These are phyloP conservation scores for Coniochaeta prunicola DNA, from an alignment of 2,329 filamentous ascomycete species.

Conservation along the genomic window DNA sequence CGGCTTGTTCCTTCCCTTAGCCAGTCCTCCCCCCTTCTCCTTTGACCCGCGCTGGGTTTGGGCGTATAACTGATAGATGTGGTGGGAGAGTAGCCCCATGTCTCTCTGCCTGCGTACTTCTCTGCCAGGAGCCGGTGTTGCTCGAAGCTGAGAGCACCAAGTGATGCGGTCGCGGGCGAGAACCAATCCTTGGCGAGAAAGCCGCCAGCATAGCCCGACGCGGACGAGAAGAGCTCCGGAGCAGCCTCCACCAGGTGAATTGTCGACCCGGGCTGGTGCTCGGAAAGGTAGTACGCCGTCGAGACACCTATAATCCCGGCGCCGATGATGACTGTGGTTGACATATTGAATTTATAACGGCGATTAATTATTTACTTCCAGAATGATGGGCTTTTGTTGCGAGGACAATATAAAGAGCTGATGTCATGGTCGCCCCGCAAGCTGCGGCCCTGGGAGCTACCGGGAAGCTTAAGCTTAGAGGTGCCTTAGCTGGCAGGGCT, in stretches of 20 bases:
- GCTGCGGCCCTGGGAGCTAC: neutral
- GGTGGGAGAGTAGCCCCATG: slow-evolving; percentile 44
- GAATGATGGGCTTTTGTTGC: neutral
- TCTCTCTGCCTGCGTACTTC: slow-evolving; percentile 45
- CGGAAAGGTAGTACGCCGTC: slow-evolving; percentile 65
- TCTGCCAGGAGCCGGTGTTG: slow-evolving; percentile 60
- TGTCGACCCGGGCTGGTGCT: slow-evolving; percentile 30
- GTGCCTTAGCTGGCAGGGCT: no score
- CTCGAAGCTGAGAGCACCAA: slow-evolving; percentile 62
- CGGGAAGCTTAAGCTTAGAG: neutral
- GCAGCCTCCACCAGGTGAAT: slow-evolving; percentile 42
- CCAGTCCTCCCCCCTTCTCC: slow-evolving; percentile 54
- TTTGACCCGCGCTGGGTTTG: slow-evolving; percentile 27
- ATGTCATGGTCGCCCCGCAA: neutral
- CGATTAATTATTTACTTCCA: neutral
- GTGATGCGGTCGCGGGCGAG: slow-evolving; percentile 38
- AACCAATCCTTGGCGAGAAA: slow-evolving; percentile 74
- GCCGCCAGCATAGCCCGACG: slow-evolving; percentile 67
- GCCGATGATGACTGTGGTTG: slow-evolving; percentile 59
- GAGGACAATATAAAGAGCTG: neutral
- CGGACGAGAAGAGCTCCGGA: slow-evolving; percentile 58
- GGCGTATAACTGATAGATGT: slow-evolving; percentile 47
- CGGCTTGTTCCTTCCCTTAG: slow-evolving; percentile 56
- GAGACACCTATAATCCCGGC: slow-evolving; percentile 64
- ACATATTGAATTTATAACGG: slow-evolving; percentile 18